phyloP scores from a whole-genome alignment of 202 grass and related monocot species.

The Musa balbisiana region DNA sequence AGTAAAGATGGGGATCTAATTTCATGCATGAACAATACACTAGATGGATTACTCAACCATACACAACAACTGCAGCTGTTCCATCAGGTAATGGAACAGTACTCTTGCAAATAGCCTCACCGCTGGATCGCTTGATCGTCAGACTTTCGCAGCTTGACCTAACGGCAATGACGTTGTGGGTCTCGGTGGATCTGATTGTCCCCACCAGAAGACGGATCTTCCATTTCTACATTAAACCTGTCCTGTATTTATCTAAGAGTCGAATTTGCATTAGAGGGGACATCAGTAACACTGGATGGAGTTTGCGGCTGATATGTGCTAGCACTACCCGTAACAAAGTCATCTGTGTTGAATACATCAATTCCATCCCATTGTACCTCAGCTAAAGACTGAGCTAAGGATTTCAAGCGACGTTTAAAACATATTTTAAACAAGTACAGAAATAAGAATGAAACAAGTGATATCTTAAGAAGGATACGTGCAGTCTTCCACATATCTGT shows the following conservation, averaged over 20 bases:
- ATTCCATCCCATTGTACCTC: constrained; percentile 9
- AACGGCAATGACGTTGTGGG: not conserved
- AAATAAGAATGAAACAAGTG: constrained; percentile 1
- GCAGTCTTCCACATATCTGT: constrained; percentile 61
- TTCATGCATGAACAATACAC: not conserved
- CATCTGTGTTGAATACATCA: constrained; percentile 1
- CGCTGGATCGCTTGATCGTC: not conserved
- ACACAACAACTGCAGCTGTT: not conserved
- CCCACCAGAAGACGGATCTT: not conserved
- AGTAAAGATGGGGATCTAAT: not conserved
- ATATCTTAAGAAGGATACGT: constrained; percentile 28
- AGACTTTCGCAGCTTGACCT: not conserved
- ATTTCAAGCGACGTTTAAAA: not conserved
- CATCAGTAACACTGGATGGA: not conserved
- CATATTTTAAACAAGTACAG: not conserved
- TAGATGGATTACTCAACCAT: not conserved
- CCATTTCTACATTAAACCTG: not conserved
- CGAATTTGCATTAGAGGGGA: not conserved
- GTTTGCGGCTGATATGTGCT: constrained; percentile 5
- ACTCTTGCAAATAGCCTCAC: not conserved
- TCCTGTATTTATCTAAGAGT: constrained; percentile 2
- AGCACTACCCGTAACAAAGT: not conserved
- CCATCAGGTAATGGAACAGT: not conserved
- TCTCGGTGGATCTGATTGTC: not conserved
- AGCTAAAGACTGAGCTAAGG: constrained; percentile 15